Evolutionary conservation across 202 grass and related monocot species (phyloP), one percentile per base, ranked within the genome.

Genomic region (Panicum hallii): DNA sequence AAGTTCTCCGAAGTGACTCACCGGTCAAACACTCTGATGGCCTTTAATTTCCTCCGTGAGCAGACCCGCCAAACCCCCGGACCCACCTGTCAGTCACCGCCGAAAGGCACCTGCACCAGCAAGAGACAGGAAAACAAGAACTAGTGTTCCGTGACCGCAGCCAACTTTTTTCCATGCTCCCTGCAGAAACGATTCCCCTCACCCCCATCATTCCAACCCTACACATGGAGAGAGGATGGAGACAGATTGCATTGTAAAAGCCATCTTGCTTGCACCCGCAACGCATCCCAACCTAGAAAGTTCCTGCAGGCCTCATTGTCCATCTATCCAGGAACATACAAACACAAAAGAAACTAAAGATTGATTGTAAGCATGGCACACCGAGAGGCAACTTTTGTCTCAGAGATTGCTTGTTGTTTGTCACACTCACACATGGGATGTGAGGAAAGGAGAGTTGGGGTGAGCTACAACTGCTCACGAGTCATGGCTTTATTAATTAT

Each of bases 171-270:
- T 13, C 9, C 56, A 52, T 84, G 75, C 72, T 34, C 34, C 84
- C 54, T 84, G 68, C 36, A 38, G 36, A 63, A 67, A 87, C 88
- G 75, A 90, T 87, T 90, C 88, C 53, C 74, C 3, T 38, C 36
- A 38, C 2, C 3, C 5, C 44, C 80, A 87, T 90, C 89, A 84
- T 87, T 79, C 63, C 84, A 3, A 48, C 75, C 41, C 84, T 17
- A 56, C 23, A 46, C 71, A 78, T 61, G 65, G 36, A 50, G 28
- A 67, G 62, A 7, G 40, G 15, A 60, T 60, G 16, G 50, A 79
- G 20, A 76, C 75, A 75, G 78, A 43, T 60, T 46, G 65, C 65
- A 63, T 63, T 23, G 55, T 26, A 60, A 79, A 79, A 46, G 58
- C 48, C 77, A 48, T 70, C 54, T 48, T 79, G 57, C 67, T 70